These are phyloP conservation scores for Alopecurus myosuroides DNA, from an alignment of 176 grass and related monocot genomes.

Conservation along the genomic window DNA sequence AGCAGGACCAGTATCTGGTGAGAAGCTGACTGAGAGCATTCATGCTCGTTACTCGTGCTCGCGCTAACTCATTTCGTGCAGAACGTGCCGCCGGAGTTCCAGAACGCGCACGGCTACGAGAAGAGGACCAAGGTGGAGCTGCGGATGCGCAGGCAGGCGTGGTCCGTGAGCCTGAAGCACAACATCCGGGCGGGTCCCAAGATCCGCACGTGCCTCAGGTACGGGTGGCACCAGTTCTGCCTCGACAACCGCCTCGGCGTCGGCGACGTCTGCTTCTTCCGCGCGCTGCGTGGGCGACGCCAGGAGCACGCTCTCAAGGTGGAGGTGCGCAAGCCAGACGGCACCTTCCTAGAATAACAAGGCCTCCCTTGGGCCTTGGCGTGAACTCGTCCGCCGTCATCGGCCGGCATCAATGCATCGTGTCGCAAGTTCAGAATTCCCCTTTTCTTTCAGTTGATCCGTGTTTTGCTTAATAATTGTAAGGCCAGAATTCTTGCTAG, in stretches of 20 bases:
- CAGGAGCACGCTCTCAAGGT: slow-evolving; percentile 36
- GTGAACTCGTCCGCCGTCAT: neutral
- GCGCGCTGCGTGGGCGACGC: neutral
- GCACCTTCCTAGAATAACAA: slow-evolving; percentile 8
- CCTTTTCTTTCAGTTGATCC: neutral
- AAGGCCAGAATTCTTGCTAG: neutral
- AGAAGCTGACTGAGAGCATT: neutral
- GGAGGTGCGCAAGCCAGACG: slow-evolving; percentile 26
- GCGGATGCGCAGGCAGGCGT: slow-evolving; percentile 8
- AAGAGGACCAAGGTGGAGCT: slow-evolving; percentile 17
- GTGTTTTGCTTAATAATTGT: neutral
- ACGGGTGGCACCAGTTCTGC: slow-evolving; percentile 44
- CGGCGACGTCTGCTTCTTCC: slow-evolving; percentile 49
- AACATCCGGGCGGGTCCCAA: neutral
- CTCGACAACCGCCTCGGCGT: slow-evolving; percentile 37
- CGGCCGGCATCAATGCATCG: neutral
- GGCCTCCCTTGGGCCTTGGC: neutral
- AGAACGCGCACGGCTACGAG: slow-evolving; percentile 36
- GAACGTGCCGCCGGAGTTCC: slow-evolving; percentile 54
- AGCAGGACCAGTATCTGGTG: slow-evolving; percentile 50
- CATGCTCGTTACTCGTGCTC: neutral
- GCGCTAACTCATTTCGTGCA: neutral
- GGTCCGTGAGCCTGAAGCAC: slow-evolving; percentile 41
- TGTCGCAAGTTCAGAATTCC: neutral
- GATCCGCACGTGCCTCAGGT: slow-evolving; percentile 17